phyloP scores from a whole-genome alignment of 164 flowering plant genomes.

The Nymphaea thermarum region DNA sequence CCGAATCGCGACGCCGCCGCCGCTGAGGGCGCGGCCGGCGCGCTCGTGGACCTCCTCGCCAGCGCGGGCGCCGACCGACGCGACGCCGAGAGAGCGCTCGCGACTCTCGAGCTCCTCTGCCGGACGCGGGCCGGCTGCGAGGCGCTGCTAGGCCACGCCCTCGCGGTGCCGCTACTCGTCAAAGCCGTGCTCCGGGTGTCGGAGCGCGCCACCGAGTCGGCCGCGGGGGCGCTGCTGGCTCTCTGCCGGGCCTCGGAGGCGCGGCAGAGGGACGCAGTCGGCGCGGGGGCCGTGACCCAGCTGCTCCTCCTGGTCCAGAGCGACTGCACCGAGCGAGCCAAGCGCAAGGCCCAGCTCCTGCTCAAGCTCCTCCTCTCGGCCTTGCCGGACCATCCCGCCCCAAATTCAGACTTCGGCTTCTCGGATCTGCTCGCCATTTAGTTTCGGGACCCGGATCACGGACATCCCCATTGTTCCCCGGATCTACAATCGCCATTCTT shows the following conservation, averaged over 20 bases:
- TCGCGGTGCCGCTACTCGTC: constrained; percentile 70
- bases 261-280: constrained; percentile 57
- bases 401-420: constrained; percentile 56
- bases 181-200: constrained; percentile 65
- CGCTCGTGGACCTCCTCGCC: constrained; percentile 41
- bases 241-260: constrained; percentile 61
- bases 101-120: constrained; percentile 81
- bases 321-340: constrained; percentile 82
- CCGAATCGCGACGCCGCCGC: constrained; percentile 60
- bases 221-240: constrained; percentile 67
- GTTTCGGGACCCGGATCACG: constrained; percentile 5
- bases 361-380: constrained; percentile 66
- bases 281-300: constrained; percentile 74
- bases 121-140: constrained; percentile 58
- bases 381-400: constrained; percentile 64
- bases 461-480: too few species aligned
- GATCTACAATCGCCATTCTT: too few species aligned
- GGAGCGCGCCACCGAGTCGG: constrained; percentile 89
- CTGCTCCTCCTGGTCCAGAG: constrained; percentile 83
- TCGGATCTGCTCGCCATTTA: constrained; percentile 61
- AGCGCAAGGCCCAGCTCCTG: constrained; percentile 78
- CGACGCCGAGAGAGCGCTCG: constrained; percentile 84
- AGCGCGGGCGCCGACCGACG: constrained; percentile 48
- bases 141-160: constrained; percentile 56
- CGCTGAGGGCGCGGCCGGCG: constrained; percentile 61